These are phyloP conservation scores for Capsicum chinense DNA, from an alignment of 257 asterid genomes.

Conservation along the genomic window DNA sequence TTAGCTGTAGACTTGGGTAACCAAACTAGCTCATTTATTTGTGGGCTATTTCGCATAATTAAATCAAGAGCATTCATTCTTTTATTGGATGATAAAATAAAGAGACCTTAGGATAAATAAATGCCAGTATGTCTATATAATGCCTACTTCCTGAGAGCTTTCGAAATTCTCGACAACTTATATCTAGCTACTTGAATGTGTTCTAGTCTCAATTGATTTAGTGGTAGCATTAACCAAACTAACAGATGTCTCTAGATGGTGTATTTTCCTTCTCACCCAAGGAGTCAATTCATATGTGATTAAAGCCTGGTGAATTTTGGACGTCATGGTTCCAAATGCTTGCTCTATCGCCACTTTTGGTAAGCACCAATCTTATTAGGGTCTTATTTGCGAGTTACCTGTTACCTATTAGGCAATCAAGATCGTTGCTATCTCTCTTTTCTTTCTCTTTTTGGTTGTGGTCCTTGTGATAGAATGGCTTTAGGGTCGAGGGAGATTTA, in stretches of 20 bases:
- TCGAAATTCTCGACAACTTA: background rate
- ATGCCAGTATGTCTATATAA: background rate
- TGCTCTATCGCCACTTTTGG: background rate
- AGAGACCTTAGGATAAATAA: background rate
- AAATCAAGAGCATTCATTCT: background rate
- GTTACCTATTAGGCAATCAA: background rate
- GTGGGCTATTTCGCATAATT: background rate
- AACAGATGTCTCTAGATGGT: slow-evolving; percentile 13
- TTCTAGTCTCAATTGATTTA: background rate
- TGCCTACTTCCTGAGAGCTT: background rate
- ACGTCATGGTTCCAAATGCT: background rate
- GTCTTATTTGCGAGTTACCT: slow-evolving; percentile 12
- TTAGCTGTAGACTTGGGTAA: slow-evolving; percentile 7
- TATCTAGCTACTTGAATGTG: slow-evolving; percentile 5
- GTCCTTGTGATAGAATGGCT: slow-evolving; percentile 17
- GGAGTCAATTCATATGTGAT: background rate
- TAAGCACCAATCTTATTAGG: background rate
- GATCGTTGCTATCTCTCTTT: background rate
- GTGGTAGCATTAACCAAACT: slow-evolving; percentile 1
- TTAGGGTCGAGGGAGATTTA: background rate
- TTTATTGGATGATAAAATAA: background rate
- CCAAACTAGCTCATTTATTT: background rate
- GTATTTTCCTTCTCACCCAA: background rate
- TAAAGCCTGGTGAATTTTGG: background rate
- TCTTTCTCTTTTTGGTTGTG: slow-evolving; percentile 7